phyloP scores from a whole-genome alignment of 371 early-diverging fungal species.

The Rhizopus microsporus region DNA sequence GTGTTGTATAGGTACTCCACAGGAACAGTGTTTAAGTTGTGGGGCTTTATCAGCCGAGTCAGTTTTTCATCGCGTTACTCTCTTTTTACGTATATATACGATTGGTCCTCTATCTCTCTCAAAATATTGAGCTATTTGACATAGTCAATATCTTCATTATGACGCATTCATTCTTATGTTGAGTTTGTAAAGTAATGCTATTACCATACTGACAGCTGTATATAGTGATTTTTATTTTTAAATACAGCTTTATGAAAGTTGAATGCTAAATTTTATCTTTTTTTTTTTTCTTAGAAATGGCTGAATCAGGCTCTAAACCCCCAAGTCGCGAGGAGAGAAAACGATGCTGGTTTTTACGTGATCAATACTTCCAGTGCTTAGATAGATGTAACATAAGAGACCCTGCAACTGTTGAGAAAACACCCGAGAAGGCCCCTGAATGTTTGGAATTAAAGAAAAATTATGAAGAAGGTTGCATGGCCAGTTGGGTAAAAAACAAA shows the following conservation, averaged over 20 bases:
- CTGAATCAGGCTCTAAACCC: slow-evolving; percentile 35
- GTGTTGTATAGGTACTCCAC: too few species aligned
- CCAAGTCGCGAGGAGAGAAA: slow-evolving; percentile 60
- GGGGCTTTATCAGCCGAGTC: too few species aligned
- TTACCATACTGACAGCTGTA: too few species aligned
- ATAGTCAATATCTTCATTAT: not conserved
- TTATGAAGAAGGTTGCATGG: slow-evolving; percentile 53
- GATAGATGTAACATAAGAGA: slow-evolving; percentile 49
- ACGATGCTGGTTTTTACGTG: slow-evolving; percentile 57
- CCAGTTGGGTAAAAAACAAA: slow-evolving; percentile 48
- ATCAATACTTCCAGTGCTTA: slow-evolving; percentile 58
- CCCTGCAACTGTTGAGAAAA: slow-evolving; percentile 51
- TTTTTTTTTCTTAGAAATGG: slow-evolving; percentile 4
- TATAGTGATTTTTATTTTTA: slow-evolving; percentile 3
- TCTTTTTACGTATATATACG: slow-evolving; percentile 1
- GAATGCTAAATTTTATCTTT: slow-evolving; percentile 4
- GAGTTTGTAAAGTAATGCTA: too few species aligned
- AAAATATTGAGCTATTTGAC: not conserved
- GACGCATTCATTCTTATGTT: too few species aligned
- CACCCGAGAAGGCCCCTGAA: slow-evolving; percentile 39
- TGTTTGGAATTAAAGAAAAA: slow-evolving; percentile 46
- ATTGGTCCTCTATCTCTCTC: not conserved
- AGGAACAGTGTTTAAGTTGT: too few species aligned
- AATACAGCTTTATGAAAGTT: not conserved
- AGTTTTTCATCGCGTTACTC: too few species aligned